Percentiles rank a stretch among this genome's conserved stretches.
These are phyloP conservation scores for Wickerhamomyces chambardii DNA, from an alignment of 805 yeast species.

Conservation along the genomic window DNA sequence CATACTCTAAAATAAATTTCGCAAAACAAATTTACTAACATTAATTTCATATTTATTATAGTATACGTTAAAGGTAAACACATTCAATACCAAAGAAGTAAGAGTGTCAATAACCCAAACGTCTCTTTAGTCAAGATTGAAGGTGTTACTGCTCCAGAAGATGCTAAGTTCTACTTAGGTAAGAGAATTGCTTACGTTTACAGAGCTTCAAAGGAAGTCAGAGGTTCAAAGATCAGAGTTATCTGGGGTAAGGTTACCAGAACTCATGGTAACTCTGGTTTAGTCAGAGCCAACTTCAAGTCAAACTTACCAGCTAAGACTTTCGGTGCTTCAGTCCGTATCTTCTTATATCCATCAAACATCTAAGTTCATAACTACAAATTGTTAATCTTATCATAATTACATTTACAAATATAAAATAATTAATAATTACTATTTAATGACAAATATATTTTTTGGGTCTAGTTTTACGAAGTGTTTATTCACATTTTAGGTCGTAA, in stretches of 20 bases:
- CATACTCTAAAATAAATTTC: too few species aligned
- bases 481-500: too few species aligned
- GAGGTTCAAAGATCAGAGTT: constrained; percentile 99
- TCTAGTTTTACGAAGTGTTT: not conserved
- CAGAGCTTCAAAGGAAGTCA: constrained; percentile 96
- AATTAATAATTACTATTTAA: too few species aligned
- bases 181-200: constrained; percentile 99
- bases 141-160: constrained; percentile 87
- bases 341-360: constrained; percentile 99
- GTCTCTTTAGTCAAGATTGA: constrained; percentile 95
- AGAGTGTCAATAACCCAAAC: constrained; percentile 97
- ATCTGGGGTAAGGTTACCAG: constrained; percentile 99
- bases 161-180: constrained; percentile 98
- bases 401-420: not conserved
- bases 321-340: constrained; percentile 99
- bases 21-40: constrained; percentile 16
- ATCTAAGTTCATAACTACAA: constrained; percentile 50
- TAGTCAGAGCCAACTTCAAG: constrained; percentile 98
- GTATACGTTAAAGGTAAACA: constrained; percentile 99
- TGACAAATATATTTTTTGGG: not conserved
- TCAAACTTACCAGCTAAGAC: constrained; percentile 99
- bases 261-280: constrained; percentile 98
- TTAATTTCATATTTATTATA: constrained; percentile 21
- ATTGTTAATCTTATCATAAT: not conserved
- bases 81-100: constrained; percentile 99